These are phyloP conservation scores for Entomortierella chlamydospora DNA, from an alignment of 192 early-diverging fungal species.

Conservation along the genomic window DNA sequence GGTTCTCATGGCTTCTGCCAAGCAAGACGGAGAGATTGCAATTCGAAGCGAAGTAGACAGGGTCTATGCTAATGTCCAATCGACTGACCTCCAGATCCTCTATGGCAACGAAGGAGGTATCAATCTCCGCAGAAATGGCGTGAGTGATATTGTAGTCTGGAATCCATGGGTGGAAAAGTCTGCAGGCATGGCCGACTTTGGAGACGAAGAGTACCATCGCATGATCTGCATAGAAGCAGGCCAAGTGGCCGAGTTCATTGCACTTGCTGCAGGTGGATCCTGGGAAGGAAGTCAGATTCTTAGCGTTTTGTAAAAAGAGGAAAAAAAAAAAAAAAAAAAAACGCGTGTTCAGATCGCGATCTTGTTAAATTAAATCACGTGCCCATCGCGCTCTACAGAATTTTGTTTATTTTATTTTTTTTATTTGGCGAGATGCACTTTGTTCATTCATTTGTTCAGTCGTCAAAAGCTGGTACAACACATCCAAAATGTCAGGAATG, in stretches of 20 bases:
- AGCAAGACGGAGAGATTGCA: constrained; percentile 59
- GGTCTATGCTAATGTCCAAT: constrained; percentile 79
- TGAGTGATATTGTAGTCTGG: constrained; percentile 85
- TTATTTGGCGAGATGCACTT: neutral
- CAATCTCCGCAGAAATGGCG: constrained; percentile 29
- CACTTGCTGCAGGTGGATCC: constrained; percentile 72
- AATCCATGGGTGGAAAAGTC: constrained; percentile 97
- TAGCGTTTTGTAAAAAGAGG: constrained; percentile 23
- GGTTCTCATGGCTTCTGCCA: constrained; percentile 53
- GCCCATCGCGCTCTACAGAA: constrained; percentile 6
- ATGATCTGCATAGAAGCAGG: constrained; percentile 95
- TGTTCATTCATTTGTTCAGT: neutral
- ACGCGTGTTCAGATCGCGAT: neutral
- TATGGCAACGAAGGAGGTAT: constrained; percentile 32
- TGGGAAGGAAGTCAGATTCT: constrained; percentile 82
- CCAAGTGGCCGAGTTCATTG: constrained; percentile 73
- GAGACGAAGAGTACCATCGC: constrained; percentile 82
- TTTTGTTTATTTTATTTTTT: constrained; percentile 10
- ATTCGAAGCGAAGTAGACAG: constrained; percentile 85
- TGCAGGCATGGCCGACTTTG: constrained; percentile 90
- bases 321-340: neutral
- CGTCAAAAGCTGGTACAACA: too few relatives aligned
- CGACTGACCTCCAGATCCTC: constrained; percentile 45
- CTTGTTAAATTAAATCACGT: constrained; percentile 24
- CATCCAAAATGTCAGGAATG: constrained; percentile 24